Evolutionary conservation across 805 yeast species (phyloP).

Genomic region (Zygotorulaspora sp.): DNA sequence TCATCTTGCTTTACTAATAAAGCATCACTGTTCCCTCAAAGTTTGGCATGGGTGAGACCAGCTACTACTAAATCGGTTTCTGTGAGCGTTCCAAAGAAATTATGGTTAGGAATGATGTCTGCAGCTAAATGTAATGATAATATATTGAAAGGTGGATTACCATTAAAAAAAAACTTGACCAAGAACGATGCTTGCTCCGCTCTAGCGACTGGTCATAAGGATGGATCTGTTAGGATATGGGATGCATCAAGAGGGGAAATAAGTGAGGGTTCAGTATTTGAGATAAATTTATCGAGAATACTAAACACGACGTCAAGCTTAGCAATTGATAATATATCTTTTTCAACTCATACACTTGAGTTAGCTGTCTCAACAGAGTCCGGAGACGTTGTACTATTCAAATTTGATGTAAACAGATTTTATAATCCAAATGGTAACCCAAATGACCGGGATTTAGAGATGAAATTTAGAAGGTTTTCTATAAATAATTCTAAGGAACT

Average conservation of each 20-base stretch:
- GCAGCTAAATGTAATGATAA: slow-evolving; percentile 41
- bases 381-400: slow-evolving; percentile 74
- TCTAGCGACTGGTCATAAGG: slow-evolving; percentile 79
- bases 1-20: slow-evolving; percentile 47
- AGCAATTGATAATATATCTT: slow-evolving; percentile 56
- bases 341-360: slow-evolving; percentile 75
- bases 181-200: slow-evolving; percentile 50
- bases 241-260: slow-evolving; percentile 77
- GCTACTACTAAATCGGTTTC: slow-evolving; percentile 55
- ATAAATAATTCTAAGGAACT: slow-evolving; percentile 26
- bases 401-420: slow-evolving; percentile 54
- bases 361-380: slow-evolving; percentile 59
- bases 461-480: slow-evolving; percentile 30
- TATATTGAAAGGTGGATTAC: slow-evolving; percentile 76
- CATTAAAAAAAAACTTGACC: slow-evolving; percentile 48
- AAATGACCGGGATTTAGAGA: slow-evolving; percentile 29
- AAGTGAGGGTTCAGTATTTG: slow-evolving; percentile 54
- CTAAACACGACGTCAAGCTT: slow-evolving; percentile 43
- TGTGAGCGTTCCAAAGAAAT: slow-evolving; percentile 52
- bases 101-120: slow-evolving; percentile 77
- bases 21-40: slow-evolving; percentile 70
- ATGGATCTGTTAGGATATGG: slow-evolving; percentile 78
- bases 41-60: slow-evolving; percentile 75
- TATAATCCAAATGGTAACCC: slow-evolving; percentile 35
- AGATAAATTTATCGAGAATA: slow-evolving; percentile 50